These are phyloP conservation scores for Pisolithus thermaeus DNA, from an alignment of 1,284 basidiomycete genomes.

Conservation along the genomic window DNA sequence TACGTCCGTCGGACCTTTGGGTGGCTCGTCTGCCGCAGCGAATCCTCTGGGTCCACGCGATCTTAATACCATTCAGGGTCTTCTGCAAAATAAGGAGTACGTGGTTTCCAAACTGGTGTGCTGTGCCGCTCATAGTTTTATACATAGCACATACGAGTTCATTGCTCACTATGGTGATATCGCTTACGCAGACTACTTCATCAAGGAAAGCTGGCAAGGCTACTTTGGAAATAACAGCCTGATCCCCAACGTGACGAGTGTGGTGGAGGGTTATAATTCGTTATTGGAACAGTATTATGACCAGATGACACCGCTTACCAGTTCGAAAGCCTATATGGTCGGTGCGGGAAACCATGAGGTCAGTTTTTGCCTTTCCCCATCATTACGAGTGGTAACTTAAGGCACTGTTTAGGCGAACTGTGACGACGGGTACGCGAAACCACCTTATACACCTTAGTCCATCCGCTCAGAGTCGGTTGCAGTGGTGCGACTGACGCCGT, in stretches of 20 bases:
- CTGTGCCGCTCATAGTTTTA: background rate
- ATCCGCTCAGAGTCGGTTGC: too few relatives aligned
- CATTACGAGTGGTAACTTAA: background rate
- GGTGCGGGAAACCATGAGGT: conserved; percentile 21
- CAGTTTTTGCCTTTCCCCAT: background rate
- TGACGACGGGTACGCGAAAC: conserved; percentile 20
- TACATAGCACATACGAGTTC: conserved; percentile 21
- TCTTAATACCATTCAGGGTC: conserved; percentile 27
- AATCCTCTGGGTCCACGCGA: conserved; percentile 21
- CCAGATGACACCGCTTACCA: conserved; percentile 21
- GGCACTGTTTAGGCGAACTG: conserved; percentile 17
- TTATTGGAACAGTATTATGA: conserved; percentile 24
- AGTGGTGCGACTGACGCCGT: conserved; percentile 21
- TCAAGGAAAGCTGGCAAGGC: conserved; percentile 24
- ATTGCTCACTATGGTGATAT: conserved; percentile 23
- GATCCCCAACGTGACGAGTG: conserved; percentile 22
- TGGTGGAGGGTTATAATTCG: conserved; percentile 21
- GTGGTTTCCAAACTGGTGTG: background rate
- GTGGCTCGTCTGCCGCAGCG: conserved; percentile 9
- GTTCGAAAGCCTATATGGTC: conserved; percentile 24
- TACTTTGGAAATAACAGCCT: conserved; percentile 25
- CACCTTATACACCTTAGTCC: background rate
- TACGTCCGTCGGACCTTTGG: conserved; percentile 23
- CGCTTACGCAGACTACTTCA: conserved; percentile 26
- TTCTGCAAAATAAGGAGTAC: conserved; percentile 25